Base-by-base conservation (phyloP, 768 basidiomycete genomes). In the Solioccasus polychromus region DNA sequence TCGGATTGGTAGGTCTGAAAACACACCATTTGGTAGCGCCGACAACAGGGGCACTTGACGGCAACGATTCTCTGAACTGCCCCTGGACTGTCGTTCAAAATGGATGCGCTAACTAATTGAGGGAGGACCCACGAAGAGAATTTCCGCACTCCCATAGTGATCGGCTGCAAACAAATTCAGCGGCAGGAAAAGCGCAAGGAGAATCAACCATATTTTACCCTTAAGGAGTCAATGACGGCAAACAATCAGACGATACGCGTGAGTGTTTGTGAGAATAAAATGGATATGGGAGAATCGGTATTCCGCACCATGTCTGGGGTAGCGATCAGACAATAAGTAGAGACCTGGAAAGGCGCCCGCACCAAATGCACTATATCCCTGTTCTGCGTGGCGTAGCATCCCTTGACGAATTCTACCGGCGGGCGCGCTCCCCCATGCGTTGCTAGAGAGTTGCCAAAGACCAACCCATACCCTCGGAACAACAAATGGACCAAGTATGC, bases 1-100 rank as follows among this genome's bases (percentile, higher is more conserved):
- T 75, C 2, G 78, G 70, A 12, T 64, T 64, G 14, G 71, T 68
- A 23, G 68, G 67, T 46, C 76, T 72, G 69, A 91, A 91, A 12
- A 88, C 78, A 62, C 88, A 91, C 88, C 87, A 92, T 60, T 92
- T 92, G 3, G 91, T 92, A 2, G 84, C 87, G 34, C 87, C 85
- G 20, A 91, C 50, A 9, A 86, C 73, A 3, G 64, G 55, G 29
- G 69, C 58, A 23, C 72, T 58, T 24, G 66, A 51, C 23, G 70
- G 61, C 15, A 79, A 63, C 11, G 74, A 69, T 50, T 68, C 58
- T 55, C 75, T 75, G 66, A 86, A 87, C 61, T 85, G 79, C 11
- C 88, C 89, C 88, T 91, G 63, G 46, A 58, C 29, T 25, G 5
- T 40, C 26, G 15, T 18, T 54, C 37, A 43, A 34, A 32, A 44